Percentiles rank a stretch among this genome's conserved stretches.
Conservation (phyloP, 805 yeast genomes). For the Spathaspora passalidarum region DNA sequence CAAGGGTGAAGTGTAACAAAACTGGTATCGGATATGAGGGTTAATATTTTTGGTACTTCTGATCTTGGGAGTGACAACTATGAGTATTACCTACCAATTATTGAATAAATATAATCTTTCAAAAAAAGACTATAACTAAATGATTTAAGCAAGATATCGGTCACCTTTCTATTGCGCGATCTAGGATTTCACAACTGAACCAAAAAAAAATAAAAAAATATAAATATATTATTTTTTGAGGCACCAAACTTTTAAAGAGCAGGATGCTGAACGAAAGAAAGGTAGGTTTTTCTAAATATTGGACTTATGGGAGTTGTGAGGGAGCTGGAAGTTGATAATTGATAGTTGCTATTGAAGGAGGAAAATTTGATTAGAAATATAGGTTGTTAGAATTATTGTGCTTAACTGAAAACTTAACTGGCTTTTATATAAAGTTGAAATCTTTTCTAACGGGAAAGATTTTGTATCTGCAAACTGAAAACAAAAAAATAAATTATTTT, state of each 20-base stretch:
- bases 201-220: neutral
- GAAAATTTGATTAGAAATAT: neutral
- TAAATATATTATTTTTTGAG: neutral
- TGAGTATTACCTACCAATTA: too few relatives aligned
- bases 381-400: too few relatives aligned
- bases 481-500: neutral
- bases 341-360: neutral
- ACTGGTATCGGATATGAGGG: too few relatives aligned
- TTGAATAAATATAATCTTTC: too few relatives aligned
- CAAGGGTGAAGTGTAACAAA: too few relatives aligned
- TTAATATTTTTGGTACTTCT: too few relatives aligned
- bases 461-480: neutral
- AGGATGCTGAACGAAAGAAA: too few relatives aligned
- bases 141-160: neutral
- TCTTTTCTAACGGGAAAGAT: neutral
- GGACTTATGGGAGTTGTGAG: neutral
- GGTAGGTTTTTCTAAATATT: neutral
- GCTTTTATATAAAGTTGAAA: neutral
- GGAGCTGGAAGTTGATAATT: neutral
- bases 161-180: neutral
- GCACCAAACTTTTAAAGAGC: neutral
- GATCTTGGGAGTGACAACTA: too few relatives aligned
- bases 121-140: too few relatives aligned
- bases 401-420: neutral
- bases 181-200: neutral